phyloP scores from a whole-genome alignment of 1,284 basidiomycete genomes.

The Apiotrichum mycotoxinovorans region DNA sequence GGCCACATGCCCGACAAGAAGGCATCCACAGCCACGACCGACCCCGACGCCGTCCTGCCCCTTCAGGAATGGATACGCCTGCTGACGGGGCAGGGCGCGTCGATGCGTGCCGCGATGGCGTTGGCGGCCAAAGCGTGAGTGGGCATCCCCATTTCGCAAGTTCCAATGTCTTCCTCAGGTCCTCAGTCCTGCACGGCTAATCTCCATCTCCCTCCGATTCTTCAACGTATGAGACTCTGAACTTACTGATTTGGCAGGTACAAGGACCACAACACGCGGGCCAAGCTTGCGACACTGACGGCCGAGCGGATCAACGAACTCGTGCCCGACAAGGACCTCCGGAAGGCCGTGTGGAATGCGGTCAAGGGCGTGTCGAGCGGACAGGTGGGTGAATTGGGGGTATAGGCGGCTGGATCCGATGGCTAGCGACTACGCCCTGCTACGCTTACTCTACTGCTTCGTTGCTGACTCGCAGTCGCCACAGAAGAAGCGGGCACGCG shows the following conservation, averaged over 20 bases:
- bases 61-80: constrained; percentile 71
- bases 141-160: not conserved
- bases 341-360: constrained; percentile 62
- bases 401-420: not conserved
- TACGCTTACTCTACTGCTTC: not conserved
- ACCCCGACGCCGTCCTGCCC: constrained; percentile 51
- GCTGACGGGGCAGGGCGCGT: constrained; percentile 61
- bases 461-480: not conserved
- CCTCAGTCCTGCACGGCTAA: no score
- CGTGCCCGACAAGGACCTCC: constrained; percentile 66
- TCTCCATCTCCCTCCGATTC: no score
- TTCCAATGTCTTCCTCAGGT: no score
- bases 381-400: constrained; percentile 18
- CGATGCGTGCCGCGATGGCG: constrained; percentile 69
- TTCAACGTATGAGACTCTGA: no score
- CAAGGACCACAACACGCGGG: constrained; percentile 65
- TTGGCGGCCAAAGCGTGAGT: constrained; percentile 72
- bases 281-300: constrained; percentile 59
- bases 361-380: constrained; percentile 53
- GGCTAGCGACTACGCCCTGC: not conserved
- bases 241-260: constrained; percentile 57
- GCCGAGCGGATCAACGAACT: constrained; percentile 59
- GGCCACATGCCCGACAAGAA: constrained; percentile 22
- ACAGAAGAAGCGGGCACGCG: constrained; percentile 1
- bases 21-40: constrained; percentile 15